Conservation (phyloP, 768 basidiomycete species). For the Lyophyllum shimeji region DNA sequence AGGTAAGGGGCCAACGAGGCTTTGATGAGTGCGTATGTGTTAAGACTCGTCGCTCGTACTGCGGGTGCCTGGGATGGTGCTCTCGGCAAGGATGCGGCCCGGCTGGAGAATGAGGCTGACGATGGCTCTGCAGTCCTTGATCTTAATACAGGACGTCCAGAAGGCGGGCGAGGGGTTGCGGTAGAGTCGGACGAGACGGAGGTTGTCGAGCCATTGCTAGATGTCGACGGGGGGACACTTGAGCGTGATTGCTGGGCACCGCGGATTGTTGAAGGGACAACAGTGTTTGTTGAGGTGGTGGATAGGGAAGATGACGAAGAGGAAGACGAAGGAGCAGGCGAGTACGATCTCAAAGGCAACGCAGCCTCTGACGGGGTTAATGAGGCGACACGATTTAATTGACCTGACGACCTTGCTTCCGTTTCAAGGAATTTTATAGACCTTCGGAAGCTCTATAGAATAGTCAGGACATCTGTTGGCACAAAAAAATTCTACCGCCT, state of each 20-base stretch:
- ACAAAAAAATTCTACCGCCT: slow-evolving; percentile 11
- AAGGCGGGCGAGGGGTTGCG: slow-evolving; percentile 27
- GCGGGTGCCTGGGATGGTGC: slow-evolving; percentile 17
- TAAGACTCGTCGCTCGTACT: slow-evolving; percentile 24
- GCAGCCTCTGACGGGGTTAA: slow-evolving; percentile 22
- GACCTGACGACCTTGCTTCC: slow-evolving; percentile 34
- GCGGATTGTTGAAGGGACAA: slow-evolving; percentile 48
- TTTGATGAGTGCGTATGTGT: slow-evolving; percentile 43
- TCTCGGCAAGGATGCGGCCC: slow-evolving; percentile 13
- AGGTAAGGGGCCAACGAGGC: slow-evolving; percentile 51
- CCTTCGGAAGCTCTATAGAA: slow-evolving; percentile 34
- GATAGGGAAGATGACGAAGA: slow-evolving; percentile 72
- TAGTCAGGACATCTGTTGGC: background rate
- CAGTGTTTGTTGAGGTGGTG: slow-evolving; percentile 71
- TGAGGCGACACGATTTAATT: slow-evolving; percentile 22
- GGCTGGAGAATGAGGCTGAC: slow-evolving; percentile 18
- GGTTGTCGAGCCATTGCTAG: slow-evolving; percentile 33
- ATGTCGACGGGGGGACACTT: slow-evolving; percentile 23
- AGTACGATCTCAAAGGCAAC: slow-evolving; percentile 38
- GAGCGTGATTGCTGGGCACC: slow-evolving; percentile 22
- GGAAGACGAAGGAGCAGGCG: slow-evolving; percentile 55
- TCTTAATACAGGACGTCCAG: slow-evolving; percentile 17
- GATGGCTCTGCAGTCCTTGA: slow-evolving; percentile 20
- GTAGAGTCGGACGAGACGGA: slow-evolving; percentile 40
- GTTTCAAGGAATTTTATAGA: slow-evolving; percentile 41